Conservation (phyloP, 2,329 filamentous ascomycete species). For the Monilinia laxa region DNA sequence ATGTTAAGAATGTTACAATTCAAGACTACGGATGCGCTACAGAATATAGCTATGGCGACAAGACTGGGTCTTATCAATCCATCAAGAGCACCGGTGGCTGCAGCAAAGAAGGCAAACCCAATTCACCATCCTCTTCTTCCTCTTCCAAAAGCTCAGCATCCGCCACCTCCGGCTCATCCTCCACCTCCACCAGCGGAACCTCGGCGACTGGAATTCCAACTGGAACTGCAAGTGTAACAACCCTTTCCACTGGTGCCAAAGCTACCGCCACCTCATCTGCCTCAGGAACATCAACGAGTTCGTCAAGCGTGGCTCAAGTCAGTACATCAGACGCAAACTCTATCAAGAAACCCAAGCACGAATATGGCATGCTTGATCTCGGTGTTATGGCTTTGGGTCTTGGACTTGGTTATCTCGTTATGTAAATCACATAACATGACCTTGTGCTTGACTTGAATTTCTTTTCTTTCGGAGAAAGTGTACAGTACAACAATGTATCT, state of each 20-base stretch:
- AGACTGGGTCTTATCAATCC: conserved; percentile 48
- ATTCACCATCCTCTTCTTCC: conserved; percentile 12
- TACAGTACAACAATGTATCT: neutral
- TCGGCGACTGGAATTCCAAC: conserved; percentile 8
- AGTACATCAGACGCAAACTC: conserved; percentile 20
- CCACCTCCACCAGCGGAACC: conserved; percentile 3
- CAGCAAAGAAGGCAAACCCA: conserved; percentile 23
- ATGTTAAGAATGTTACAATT: conserved; percentile 50
- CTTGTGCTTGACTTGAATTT: no score
- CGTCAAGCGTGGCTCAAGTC: conserved; percentile 34
- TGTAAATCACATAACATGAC: conserved; percentile 32
- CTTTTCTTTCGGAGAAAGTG: neutral
- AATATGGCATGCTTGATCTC: conserved; percentile 36
- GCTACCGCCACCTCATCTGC: neutral
- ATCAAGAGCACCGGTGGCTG: conserved; percentile 44
- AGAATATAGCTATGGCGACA: conserved; percentile 51
- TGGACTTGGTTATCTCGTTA: conserved; percentile 39
- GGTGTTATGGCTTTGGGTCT: conserved; percentile 38
- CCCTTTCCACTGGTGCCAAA: conserved; percentile 23
- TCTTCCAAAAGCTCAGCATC: neutral
- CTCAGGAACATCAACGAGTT: neutral
- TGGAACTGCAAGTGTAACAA: conserved; percentile 22
- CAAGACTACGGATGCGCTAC: conserved; percentile 51
- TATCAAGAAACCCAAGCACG: conserved; percentile 31
- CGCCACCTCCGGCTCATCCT: neutral